Percentiles rank a stretch among this genome's conserved stretches.
Conservation (phyloP, 208 protist genomes). For the Leishmania amazonensis region DNA sequence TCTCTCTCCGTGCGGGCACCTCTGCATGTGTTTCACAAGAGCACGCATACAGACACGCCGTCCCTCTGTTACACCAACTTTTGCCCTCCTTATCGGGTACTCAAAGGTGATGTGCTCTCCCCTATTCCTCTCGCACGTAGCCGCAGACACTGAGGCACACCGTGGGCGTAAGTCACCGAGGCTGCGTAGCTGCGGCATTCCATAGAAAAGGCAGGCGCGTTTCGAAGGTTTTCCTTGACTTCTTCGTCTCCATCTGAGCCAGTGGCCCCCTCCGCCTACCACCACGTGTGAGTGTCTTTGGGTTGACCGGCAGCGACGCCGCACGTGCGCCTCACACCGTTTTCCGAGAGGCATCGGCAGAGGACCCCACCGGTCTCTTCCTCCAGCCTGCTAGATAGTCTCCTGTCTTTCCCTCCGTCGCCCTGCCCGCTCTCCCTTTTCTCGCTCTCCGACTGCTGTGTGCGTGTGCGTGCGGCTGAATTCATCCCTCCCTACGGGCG, state of each 20-base stretch:
- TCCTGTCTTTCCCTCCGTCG: background rate
- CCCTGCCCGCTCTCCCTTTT: background rate
- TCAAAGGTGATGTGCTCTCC: background rate
- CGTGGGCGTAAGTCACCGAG: background rate
- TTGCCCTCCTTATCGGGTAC: background rate
- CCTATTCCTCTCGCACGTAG: background rate
- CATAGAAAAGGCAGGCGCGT: background rate
- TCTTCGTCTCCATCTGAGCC: background rate
- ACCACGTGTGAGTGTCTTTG: background rate
- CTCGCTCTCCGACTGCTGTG: background rate
- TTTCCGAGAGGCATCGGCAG: background rate
- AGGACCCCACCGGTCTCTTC: background rate
- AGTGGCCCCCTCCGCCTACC: background rate
- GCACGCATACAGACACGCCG: background rate
- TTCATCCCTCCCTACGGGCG: background rate
- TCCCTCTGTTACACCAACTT: background rate
- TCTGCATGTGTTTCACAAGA: background rate
- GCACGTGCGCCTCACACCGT: too few relatives aligned
- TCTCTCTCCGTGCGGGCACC: background rate
- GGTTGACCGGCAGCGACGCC: background rate
- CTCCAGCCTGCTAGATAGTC: background rate
- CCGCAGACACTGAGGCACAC: background rate
- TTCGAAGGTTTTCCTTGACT: background rate
- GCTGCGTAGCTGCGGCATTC: background rate
- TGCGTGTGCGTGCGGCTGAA: conserved; percentile 2